Evolutionary conservation across 768 basidiomycete species (phyloP), one percentile per base, ranked within the genome.

Genomic region (Leccinum subtestaceum): DNA sequence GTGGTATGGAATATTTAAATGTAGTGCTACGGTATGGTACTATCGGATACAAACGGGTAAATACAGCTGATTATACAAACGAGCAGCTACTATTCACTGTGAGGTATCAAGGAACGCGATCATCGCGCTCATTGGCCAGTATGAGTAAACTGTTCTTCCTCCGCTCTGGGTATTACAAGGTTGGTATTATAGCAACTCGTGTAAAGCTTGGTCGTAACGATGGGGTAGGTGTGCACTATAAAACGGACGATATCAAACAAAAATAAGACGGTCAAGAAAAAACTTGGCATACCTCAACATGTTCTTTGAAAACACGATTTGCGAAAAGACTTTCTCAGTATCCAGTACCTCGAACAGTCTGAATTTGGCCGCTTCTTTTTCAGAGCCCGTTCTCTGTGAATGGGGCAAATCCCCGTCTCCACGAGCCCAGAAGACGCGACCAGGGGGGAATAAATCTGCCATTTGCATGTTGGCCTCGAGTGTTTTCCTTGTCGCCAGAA

Each of bases 381-480:
- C 64, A 38, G 60, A 60, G 13, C 57, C 36, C 11, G 51, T 27
- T 53, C 68, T 59, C 60, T 75, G 73, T 1, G 82, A 76, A 9
- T 81, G 81, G 55, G 87, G 84, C 23, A 93, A 69, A 70, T 91
- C 87, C 50, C 81, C 79, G 58, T 92, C 86, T 57, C 88, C 81
- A 70, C 91, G 77, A 5, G 86, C 91, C 91, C 90, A 92, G 32
- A 90, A 78, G 15, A 93, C 85, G 8, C 85, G 80, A 3, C 90
- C 91, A 0, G 91, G 88, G 12, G 91, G 91, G 61, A 83, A 91
- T 70, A 91, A 80, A 63, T 86, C 80, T 3, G 83, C 75, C 76
- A 80, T 82, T 52, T 84, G 81, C 91, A 93, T 93, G 59, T 89
- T 91, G 48, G 90, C 91, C 70, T 93, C 89, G 0, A 93, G 79